A percentile compares a stretch with the other conserved stretches of the same genome.
Conservation (phyloP, 2,329 filamentous ascomycete species). For the Mycosphaerelloides madeirae region DNA sequence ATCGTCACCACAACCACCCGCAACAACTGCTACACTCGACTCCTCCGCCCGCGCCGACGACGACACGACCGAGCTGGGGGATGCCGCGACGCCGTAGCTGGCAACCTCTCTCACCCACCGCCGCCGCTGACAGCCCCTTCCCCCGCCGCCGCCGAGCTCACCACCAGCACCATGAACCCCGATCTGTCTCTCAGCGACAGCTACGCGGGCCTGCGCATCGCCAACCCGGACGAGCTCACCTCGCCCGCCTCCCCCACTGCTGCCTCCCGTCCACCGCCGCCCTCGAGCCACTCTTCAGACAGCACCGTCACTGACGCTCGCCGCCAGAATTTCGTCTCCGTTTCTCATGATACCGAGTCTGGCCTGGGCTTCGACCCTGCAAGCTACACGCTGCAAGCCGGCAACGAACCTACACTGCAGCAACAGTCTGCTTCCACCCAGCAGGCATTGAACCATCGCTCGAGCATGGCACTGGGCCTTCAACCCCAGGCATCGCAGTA, state of each 20-base stretch:
- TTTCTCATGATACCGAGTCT: constrained; percentile 31
- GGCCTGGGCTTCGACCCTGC: constrained; percentile 40
- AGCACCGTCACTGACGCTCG: constrained; percentile 38
- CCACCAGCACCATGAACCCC: constrained; percentile 66
- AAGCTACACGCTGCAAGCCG: constrained; percentile 32
- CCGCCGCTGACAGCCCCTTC: background rate
- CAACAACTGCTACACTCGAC: no score
- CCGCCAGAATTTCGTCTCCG: constrained; percentile 31
- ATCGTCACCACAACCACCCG: no score
- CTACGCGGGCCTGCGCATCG: constrained; percentile 89
- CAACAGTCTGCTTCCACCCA: constrained; percentile 8
- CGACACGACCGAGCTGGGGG: no score
- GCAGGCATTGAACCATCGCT: constrained; percentile 34
- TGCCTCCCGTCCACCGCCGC: constrained; percentile 19
- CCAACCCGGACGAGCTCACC: constrained; percentile 74
- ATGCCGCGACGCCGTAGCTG: no score
- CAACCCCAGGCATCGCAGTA: constrained; percentile 37
- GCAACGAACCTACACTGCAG: constrained; percentile 4
- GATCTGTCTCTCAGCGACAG: constrained; percentile 89
- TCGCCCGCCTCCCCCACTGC: constrained; percentile 13
- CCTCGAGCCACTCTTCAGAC: constrained; percentile 32
- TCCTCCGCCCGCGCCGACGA: no score
- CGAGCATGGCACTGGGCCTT: constrained; percentile 41
- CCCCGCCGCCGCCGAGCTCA: background rate
- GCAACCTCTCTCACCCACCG: no score